Evolutionary conservation across 1,284 basidiomycete genomes (phyloP).

Genomic region (Calocybe gambosa): DNA sequence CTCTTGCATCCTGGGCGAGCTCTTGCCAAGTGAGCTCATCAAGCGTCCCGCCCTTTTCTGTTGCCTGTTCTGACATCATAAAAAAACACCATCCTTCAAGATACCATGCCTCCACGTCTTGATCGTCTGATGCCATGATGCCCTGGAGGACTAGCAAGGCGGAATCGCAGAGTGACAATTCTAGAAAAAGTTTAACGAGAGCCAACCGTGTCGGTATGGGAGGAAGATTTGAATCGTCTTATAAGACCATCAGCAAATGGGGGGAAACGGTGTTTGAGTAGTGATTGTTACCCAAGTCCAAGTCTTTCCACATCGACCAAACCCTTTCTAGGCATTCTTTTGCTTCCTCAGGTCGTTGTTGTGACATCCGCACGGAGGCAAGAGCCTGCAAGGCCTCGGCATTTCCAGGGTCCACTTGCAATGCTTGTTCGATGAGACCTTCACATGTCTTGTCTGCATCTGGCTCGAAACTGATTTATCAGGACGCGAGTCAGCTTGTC

Average conservation of each 20-base stretch:
- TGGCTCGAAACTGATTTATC: slow-evolving; percentile 63
- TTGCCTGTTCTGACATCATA: slow-evolving; percentile 65
- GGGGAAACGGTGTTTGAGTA: background rate
- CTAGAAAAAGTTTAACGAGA: slow-evolving; percentile 81
- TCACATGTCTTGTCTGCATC: slow-evolving; percentile 81
- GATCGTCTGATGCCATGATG: slow-evolving; percentile 78
- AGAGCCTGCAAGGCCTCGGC: slow-evolving; percentile 77
- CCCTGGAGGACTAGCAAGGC: slow-evolving; percentile 77
- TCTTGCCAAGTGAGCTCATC: slow-evolving; percentile 71
- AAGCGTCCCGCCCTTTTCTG: slow-evolving; percentile 49
- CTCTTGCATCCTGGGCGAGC: slow-evolving; percentile 72
- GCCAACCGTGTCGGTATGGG: slow-evolving; percentile 69
- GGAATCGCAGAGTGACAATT: slow-evolving; percentile 63
- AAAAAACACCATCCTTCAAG: slow-evolving; percentile 94
- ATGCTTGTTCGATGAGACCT: slow-evolving; percentile 63
- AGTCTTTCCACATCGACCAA: slow-evolving; percentile 70
- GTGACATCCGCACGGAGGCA: slow-evolving; percentile 87
- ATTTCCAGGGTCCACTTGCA: slow-evolving; percentile 73
- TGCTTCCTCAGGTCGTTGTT: slow-evolving; percentile 77
- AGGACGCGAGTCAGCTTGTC: slow-evolving; percentile 4
- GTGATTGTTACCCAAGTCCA: slow-evolving; percentile 53
- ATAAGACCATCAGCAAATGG: slow-evolving; percentile 1
- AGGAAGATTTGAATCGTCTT: slow-evolving; percentile 70
- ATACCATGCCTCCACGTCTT: slow-evolving; percentile 91
- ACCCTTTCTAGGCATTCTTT: slow-evolving; percentile 64